These are phyloP conservation scores for Colletotrichum cereale DNA, from an alignment of 2,329 filamentous ascomycete genomes.

Conservation along the genomic window DNA sequence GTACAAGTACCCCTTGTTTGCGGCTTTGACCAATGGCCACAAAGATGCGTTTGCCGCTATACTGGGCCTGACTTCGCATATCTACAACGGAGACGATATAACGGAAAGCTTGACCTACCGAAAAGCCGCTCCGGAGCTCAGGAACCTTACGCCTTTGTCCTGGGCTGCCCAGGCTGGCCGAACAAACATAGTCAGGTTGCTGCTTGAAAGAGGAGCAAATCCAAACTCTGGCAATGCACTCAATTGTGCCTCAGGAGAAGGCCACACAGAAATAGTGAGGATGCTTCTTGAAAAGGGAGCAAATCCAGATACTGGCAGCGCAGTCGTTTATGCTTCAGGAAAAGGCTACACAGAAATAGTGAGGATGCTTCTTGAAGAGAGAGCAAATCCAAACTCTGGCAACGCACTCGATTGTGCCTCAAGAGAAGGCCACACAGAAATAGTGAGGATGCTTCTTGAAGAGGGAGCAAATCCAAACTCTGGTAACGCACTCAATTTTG, in stretches of 20 bases:
- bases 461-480: neutral
- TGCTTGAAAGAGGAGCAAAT: slow-evolving; percentile 13
- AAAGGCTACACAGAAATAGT: neutral
- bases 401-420: neutral
- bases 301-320: neutral
- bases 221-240: too few species aligned
- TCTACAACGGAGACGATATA: slow-evolving; percentile 22
- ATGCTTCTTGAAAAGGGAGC: neutral
- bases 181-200: slow-evolving; percentile 38
- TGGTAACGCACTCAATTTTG: neutral
- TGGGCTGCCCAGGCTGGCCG: slow-evolving; percentile 45
- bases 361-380: neutral
- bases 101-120: slow-evolving; percentile 12
- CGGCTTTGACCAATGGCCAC: slow-evolving; percentile 49
- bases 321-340: neutral
- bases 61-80: slow-evolving; percentile 33
- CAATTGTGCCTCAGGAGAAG: too few species aligned
- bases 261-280: too few species aligned
- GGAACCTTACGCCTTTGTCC: slow-evolving; percentile 41
- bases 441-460: neutral
- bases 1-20: slow-evolving; percentile 52
- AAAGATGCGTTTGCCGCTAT: slow-evolving; percentile 45
- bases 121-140: slow-evolving; percentile 1
- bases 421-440: neutral
- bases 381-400: neutral